Evolutionary conservation across 106 monocot species (phyloP).

Genomic region (Dioscorea zingiberensis): DNA sequence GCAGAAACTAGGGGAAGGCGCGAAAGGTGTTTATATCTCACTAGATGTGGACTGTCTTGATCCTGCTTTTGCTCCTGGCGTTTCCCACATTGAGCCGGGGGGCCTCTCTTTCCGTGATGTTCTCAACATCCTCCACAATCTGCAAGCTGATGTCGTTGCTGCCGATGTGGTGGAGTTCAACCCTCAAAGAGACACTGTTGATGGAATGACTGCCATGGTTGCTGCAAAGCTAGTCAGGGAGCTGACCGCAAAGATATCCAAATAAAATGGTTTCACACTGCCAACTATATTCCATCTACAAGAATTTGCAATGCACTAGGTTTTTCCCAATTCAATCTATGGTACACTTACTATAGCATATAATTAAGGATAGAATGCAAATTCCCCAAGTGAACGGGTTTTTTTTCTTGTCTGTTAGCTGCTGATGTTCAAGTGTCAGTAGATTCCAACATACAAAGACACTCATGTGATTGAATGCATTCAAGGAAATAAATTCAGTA

Average conservation of each 20-base stretch:
- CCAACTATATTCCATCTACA: too few relatives aligned
- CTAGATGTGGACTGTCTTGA: constrained; percentile 91
- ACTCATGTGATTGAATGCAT: too few relatives aligned
- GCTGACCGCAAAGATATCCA: constrained; percentile 91
- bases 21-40: constrained; percentile 90
- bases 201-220: constrained; percentile 98
- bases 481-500: too few relatives aligned
- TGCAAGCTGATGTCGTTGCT: constrained; percentile 80
- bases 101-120: constrained; percentile 96
- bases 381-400: too few relatives aligned
- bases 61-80: constrained; percentile 97
- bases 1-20: constrained; percentile 92
- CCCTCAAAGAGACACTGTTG: constrained; percentile 96
- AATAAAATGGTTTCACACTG: constrained; percentile 15
- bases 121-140: constrained; percentile 91
- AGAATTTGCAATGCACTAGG: too few relatives aligned
- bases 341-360: too few relatives aligned
- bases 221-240: constrained; percentile 95
- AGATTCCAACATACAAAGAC: too few relatives aligned
- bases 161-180: constrained; percentile 99
- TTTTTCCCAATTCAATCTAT: too few relatives aligned
- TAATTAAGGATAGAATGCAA: too few relatives aligned
- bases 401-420: too few relatives aligned
- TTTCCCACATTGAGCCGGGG: constrained; percentile 96
- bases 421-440: too few relatives aligned